Percentiles rank a stretch among this genome's conserved stretches.
Conservation (phyloP, 176 grass and related monocot genomes). For the Thalia dealbata region DNA sequence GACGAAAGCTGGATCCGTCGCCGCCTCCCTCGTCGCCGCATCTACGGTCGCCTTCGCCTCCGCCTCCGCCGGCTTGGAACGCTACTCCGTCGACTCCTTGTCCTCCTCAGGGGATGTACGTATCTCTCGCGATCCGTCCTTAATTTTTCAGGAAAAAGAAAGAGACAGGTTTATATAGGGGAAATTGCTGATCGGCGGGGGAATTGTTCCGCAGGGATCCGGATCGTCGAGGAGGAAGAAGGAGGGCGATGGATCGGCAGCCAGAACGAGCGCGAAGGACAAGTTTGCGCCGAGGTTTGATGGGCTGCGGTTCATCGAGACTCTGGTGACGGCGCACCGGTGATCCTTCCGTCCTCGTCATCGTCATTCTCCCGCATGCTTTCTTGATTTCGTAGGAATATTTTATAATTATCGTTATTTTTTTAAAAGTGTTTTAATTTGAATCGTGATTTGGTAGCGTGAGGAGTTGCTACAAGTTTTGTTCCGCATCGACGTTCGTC, state of each 20-base stretch:
- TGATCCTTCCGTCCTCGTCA: not conserved
- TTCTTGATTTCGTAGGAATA: not conserved
- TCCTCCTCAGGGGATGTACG: not conserved
- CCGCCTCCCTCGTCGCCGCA: not conserved
- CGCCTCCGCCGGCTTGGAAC: not conserved
- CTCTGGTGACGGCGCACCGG: conserved; percentile 12
- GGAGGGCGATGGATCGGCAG: not conserved
- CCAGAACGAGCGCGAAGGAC: not conserved
- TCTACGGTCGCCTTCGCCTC: not conserved
- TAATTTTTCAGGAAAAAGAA: not conserved
- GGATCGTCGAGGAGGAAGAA: not conserved
- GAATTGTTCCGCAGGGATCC: not conserved
- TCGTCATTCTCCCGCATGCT: not conserved
- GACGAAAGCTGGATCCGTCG: not conserved
- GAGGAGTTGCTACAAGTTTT: conserved; percentile 10
- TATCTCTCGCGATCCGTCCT: not conserved
- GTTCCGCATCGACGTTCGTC: not conserved
- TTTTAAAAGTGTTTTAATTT: not conserved
- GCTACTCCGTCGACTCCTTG: not conserved
- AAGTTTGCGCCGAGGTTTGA: conserved; percentile 14
- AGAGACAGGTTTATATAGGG: too few species aligned
- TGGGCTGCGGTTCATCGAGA: conserved; percentile 9
- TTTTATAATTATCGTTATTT: too few species aligned
- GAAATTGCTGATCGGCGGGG: not conserved
- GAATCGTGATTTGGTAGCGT: not conserved